phyloP scores from a whole-genome alignment of 2,329 filamentous ascomycete genomes.

The Aaosphaeria arxii region DNA sequence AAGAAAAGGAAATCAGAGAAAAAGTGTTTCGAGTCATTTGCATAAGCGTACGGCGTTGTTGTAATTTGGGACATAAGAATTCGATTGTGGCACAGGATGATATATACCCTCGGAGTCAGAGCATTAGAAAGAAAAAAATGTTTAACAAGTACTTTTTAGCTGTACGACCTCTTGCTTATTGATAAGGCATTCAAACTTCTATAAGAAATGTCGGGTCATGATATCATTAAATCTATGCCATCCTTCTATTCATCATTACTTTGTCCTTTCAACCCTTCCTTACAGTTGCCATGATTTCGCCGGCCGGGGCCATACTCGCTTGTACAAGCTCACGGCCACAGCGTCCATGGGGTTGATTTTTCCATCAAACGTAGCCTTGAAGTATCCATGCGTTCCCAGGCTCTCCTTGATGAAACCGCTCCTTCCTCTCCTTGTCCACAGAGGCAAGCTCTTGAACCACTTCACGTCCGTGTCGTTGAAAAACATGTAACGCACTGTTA shows the following conservation, averaged over 20 bases:
- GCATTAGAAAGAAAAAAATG: too few species aligned
- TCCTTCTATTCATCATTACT: neutral
- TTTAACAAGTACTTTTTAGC: too few species aligned
- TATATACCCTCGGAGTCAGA: neutral
- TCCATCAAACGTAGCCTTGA: conserved; percentile 97
- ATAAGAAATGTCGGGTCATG: neutral
- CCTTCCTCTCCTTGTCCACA: conserved; percentile 89
- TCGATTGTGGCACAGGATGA: neutral
- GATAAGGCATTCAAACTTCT: too few species aligned
- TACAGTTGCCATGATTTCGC: conserved; percentile 47
- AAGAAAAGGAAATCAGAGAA: neutral
- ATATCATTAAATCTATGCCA: neutral
- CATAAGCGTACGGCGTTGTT: neutral
- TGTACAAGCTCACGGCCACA: conserved; percentile 73
- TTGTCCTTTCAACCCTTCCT: neutral
- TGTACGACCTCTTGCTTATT: too few species aligned
- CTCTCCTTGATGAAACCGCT: conserved; percentile 92
- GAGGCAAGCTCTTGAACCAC: conserved; percentile 94
- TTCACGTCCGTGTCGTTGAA: conserved; percentile 93
- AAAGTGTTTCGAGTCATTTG: neutral
- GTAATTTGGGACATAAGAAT: neutral
- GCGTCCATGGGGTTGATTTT: conserved; percentile 95
- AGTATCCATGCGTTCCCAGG: conserved; percentile 97
- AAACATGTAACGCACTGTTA: conserved; percentile 99
- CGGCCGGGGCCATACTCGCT: conserved; percentile 62